These are phyloP conservation scores for Porodaedalea pini DNA, from an alignment of 1,284 basidiomycete species.

Conservation along the genomic window DNA sequence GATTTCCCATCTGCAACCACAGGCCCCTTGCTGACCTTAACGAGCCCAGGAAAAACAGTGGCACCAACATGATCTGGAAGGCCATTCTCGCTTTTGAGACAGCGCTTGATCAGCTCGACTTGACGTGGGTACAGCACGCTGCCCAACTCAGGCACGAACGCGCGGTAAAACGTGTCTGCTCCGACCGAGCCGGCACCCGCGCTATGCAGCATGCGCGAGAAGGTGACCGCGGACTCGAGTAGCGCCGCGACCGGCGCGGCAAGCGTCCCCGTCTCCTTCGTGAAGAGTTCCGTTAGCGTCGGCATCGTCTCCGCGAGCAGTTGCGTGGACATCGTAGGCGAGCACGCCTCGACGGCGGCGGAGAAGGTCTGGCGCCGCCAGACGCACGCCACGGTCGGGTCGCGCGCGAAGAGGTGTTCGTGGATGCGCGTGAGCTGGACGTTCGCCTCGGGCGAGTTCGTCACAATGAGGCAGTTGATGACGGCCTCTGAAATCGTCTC, in stretches of 20 bases:
- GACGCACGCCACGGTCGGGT: constrained; percentile 75
- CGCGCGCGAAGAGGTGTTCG: constrained; percentile 77
- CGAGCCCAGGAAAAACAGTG: constrained; percentile 78
- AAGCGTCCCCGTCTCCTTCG: constrained; percentile 36
- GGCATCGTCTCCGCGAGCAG: constrained; percentile 69
- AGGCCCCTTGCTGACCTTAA: constrained; percentile 60
- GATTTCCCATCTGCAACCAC: constrained; percentile 34
- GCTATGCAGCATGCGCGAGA: constrained; percentile 79
- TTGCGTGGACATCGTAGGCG: constrained; percentile 58
- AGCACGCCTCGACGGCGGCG: constrained; percentile 71
- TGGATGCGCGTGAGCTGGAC: constrained; percentile 77
- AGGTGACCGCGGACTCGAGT: constrained; percentile 65
- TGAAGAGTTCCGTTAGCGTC: constrained; percentile 49
- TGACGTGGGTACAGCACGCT: constrained; percentile 62
- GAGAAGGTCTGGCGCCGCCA: constrained; percentile 84
- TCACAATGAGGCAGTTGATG: constrained; percentile 75
- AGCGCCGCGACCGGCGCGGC: constrained; percentile 46
- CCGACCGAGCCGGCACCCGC: constrained; percentile 53
- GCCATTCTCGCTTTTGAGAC: constrained; percentile 66
- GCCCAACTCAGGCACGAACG: constrained; percentile 76
- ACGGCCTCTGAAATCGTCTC: constrained; percentile 75
- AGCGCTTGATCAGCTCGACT: constrained; percentile 76
- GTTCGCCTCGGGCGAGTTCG: constrained; percentile 75
- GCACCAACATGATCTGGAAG: constrained; percentile 71
- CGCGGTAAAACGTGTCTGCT: constrained; percentile 72